Base-by-base conservation (phyloP, 768 basidiomycete species). In the Mycena latifolia region DNA sequence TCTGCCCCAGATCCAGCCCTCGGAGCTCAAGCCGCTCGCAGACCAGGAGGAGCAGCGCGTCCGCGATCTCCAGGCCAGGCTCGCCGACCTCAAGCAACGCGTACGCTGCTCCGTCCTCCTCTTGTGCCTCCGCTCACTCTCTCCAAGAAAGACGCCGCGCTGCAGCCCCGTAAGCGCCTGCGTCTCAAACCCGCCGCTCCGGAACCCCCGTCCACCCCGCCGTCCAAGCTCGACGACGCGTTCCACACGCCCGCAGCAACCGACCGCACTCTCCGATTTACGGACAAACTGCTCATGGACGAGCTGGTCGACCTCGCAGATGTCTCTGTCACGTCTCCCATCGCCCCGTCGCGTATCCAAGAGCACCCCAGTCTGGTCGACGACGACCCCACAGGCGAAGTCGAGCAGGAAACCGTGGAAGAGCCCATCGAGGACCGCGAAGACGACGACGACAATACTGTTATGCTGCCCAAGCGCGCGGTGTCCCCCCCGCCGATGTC, bases 301-400 rank as follows among this genome's bases (percentile, higher is more conserved):
- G 91, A 92, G 69, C 78, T 87, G 22, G 83, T 88, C 3, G 87
- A 92, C 70, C 77, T 91, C 31, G 84, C 77, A 0, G 83, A 88
- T 67, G 69, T 86, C 18, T 83, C 85, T 20, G 80, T 80, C 61
- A 81, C 82, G 5, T 88, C 89, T 0, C 79, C 80, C 8, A 56
- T 72, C 27, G 72, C 75, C 3, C 54, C 71, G 15, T 54, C 41
- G 52, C 67, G 70, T 14, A 43, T 59, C 8, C 52, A 56, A 22
- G 56, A 41, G 17, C 59, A 55, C 12, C 45, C 5, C 22, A 55
- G 56, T 25, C 18, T 28, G 15, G 48, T 31, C 8, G 28, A n/a
- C 3, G 55, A 57, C 37, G 63, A 64, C 41, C 29, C 48, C 25
- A 53, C 47, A 15, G 39, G 27, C 17, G 57, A 61, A 31, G 31